A percentile compares a stretch with the other conserved stretches of the same genome.
phyloP scores from a whole-genome alignment of 2,329 filamentous ascomycete species.

The Clonostachys sp. region DNA sequence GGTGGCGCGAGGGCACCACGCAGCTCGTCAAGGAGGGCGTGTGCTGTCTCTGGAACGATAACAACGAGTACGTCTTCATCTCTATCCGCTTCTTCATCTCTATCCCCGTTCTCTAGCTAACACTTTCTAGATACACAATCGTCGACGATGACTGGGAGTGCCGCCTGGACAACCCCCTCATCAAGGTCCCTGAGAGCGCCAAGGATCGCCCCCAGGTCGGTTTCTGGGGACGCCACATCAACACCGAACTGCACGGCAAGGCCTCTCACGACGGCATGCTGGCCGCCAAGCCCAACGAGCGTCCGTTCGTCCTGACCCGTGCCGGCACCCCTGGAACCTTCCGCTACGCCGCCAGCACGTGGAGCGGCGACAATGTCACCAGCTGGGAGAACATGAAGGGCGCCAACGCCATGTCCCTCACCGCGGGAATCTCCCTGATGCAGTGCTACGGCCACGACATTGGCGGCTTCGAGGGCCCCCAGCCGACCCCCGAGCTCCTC shows the following conservation, averaged over 20 bases:
- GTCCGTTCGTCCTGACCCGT: constrained; percentile 66
- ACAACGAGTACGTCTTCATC: constrained; percentile 50
- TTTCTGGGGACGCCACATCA: constrained; percentile 64
- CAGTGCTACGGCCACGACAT: constrained; percentile 72
- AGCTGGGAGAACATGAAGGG: constrained; percentile 72
- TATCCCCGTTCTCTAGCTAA: too few species aligned
- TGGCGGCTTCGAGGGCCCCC: constrained; percentile 67
- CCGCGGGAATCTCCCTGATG: constrained; percentile 62
- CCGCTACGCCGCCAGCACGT: constrained; percentile 65
- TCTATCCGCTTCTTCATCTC: too few species aligned
- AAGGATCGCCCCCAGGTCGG: constrained; percentile 47
- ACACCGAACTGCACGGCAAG: constrained; percentile 69
- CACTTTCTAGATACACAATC: constrained; percentile 45
- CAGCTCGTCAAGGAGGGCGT: constrained; percentile 59
- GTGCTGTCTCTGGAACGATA: constrained; percentile 76
- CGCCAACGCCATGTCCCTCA: constrained; percentile 64
- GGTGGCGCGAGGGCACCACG: constrained; percentile 67
- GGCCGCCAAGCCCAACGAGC: constrained; percentile 49
- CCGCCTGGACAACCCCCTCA: constrained; percentile 38
- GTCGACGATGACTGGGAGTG: constrained; percentile 62
- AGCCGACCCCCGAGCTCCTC: constrained; percentile 65
- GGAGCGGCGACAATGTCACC: constrained; percentile 72
- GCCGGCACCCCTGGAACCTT: constrained; percentile 68
- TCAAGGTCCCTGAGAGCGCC: constrained; percentile 24
- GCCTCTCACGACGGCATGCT: constrained; percentile 64